Evolutionary conservation across 164 flowering plant species (phyloP).

Genomic region (Magnolia kwangsiensis): DNA sequence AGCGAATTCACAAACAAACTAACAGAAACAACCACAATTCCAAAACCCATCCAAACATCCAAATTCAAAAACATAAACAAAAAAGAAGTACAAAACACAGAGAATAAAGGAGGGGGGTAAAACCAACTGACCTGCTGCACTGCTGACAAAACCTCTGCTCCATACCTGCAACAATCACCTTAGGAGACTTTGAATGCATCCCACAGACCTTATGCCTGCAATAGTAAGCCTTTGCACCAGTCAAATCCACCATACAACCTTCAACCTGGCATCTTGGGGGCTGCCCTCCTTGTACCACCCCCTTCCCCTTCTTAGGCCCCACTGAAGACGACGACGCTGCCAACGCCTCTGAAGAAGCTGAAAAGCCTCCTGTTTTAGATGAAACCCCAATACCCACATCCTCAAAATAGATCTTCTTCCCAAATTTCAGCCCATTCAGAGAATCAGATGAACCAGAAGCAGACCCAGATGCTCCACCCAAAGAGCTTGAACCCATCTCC

Average conservation of each 20-base stretch:
- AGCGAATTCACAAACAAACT: background rate
- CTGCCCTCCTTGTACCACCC: conserved; percentile 35
- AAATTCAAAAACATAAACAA: background rate
- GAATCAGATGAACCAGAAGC: conserved; percentile 45
- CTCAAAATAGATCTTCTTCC: conserved; percentile 75
- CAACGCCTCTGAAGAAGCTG: conserved; percentile 11
- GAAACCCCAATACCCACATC: conserved; percentile 43
- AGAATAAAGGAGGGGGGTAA: background rate
- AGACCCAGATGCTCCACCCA: conserved; percentile 22
- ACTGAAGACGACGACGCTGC: conserved; percentile 12
- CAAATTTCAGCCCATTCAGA: conserved; percentile 62
- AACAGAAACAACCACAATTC: background rate
- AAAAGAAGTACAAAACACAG: background rate
- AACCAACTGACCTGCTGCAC: conserved; percentile 67
- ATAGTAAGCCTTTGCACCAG: conserved; percentile 80
- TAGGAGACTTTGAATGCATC: conserved; percentile 73
- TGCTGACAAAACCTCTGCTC: conserved; percentile 89
- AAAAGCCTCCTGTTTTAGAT: conserved; percentile 22
- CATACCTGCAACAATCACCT: conserved; percentile 61
- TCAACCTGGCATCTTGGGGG: conserved; percentile 91
- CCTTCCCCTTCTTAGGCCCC: conserved; percentile 42
- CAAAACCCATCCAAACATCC: background rate
- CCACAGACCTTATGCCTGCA: conserved; percentile 91
- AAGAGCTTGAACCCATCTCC: conserved; percentile 48
- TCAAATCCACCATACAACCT: conserved; percentile 80